A percentile compares a stretch with the other conserved stretches of the same genome.
Evolutionary conservation across 192 early-diverging fungal genomes (phyloP).

Genomic region (Coemansia sp.): DNA sequence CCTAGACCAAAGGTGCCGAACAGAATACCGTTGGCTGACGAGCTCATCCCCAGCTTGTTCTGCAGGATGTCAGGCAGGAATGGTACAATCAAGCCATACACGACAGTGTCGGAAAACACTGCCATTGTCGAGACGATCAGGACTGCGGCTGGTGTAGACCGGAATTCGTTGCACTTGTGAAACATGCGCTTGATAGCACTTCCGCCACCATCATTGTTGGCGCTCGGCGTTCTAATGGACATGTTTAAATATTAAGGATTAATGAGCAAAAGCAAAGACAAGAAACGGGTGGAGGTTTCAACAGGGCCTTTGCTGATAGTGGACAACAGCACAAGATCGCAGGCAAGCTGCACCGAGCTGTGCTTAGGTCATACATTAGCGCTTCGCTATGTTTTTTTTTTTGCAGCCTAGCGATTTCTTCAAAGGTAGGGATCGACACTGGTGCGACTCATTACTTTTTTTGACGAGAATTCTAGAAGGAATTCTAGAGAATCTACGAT

Average conservation of each 20-base stretch:
- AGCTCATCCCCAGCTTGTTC: slow-evolving; percentile 61
- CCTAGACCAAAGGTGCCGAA: slow-evolving; percentile 75
- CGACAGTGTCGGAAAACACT: slow-evolving; percentile 68
- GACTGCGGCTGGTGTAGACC: slow-evolving; percentile 46
- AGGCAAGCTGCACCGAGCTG: neutral
- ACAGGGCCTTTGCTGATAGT: neutral
- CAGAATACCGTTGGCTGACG: slow-evolving; percentile 65
- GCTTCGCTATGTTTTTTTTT: neutral
- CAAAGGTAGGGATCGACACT: neutral
- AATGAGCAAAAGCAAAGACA: neutral
- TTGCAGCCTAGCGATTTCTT: neutral
- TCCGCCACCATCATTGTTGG: slow-evolving; percentile 14
- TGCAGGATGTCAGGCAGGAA: slow-evolving; percentile 69
- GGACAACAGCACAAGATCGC: neutral
- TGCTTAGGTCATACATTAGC: neutral
- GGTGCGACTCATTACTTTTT: neutral
- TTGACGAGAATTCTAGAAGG: neutral
- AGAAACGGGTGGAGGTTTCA: neutral
- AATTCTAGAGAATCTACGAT: neutral
- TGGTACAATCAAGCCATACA: slow-evolving; percentile 76
- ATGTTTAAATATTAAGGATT: neutral
- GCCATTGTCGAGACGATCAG: slow-evolving; percentile 57
- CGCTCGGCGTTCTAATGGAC: neutral
- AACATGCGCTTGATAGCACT: slow-evolving; percentile 28
- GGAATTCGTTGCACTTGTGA: slow-evolving; percentile 44